A percentile compares a stretch with the other conserved stretches of the same genome.
Conservation (phyloP, 2,329 filamentous ascomycete genomes). For the Colletotrichum costaricense region DNA sequence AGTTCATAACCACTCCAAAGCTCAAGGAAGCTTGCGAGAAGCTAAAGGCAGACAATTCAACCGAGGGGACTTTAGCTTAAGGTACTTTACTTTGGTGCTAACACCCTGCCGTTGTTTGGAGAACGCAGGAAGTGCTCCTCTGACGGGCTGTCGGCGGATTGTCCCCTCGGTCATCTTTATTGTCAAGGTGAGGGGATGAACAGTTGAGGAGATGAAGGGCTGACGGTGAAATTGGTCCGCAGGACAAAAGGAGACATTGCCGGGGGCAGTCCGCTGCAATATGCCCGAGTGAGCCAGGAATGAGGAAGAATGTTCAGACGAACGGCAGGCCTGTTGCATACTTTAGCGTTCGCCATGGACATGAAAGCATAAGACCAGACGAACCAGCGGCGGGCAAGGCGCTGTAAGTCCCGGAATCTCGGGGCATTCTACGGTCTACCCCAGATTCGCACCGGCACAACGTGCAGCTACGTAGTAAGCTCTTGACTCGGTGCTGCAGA, state of each 20-base stretch:
- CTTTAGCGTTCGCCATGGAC: too few relatives aligned
- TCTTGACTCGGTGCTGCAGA: conserved; percentile 15
- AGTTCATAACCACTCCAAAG: background rate
- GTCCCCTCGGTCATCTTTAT: background rate
- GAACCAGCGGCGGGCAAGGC: background rate
- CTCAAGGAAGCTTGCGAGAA: background rate
- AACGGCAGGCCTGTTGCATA: background rate
- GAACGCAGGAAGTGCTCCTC: background rate
- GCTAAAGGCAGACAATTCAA: background rate
- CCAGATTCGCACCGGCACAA: conserved; percentile 26
- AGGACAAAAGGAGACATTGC: conserved; percentile 12
- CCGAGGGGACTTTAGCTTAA: background rate
- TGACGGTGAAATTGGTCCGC: conserved; percentile 1
- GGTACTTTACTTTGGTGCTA: background rate
- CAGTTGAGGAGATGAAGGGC: background rate
- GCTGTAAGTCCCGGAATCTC: conserved; percentile 9
- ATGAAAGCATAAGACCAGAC: background rate
- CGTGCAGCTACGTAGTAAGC: conserved; percentile 10
- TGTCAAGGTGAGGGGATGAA: background rate
- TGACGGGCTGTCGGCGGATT: background rate
- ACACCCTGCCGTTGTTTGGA: background rate
- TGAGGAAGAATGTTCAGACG: background rate
- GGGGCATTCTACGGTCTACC: conserved; percentile 6
- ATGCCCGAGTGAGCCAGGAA: background rate
- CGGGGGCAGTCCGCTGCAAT: background rate